phyloP scores from a whole-genome alignment of 2,329 filamentous ascomycete genomes.

The Botrytis fabae region DNA sequence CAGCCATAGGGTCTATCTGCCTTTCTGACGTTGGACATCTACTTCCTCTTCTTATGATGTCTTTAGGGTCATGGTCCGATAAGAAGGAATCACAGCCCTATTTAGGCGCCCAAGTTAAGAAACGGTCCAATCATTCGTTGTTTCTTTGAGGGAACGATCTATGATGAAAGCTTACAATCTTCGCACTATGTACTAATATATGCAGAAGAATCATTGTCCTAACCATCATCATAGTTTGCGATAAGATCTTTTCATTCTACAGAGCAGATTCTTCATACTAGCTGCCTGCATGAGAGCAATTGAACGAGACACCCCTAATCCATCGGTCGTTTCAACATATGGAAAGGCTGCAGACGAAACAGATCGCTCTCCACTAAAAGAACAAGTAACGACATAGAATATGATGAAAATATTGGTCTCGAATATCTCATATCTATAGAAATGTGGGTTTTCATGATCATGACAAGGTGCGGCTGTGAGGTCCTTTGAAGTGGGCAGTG shows the following conservation, averaged over 20 bases:
- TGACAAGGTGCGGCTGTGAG: constrained; percentile 5
- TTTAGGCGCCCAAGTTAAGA: constrained; percentile 2
- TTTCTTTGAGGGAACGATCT: not conserved
- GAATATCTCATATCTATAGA: not conserved
- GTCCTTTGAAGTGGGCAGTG: not conserved
- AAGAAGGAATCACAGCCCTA: constrained; percentile 13
- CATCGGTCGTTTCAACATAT: not conserved
- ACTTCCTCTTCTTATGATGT: not conserved
- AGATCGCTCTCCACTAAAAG: too few relatives aligned
- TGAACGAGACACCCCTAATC: not conserved
- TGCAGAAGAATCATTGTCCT: not conserved
- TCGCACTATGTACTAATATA: not conserved
- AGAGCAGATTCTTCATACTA: not conserved
- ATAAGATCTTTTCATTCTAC: not conserved
- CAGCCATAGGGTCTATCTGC: not conserved
- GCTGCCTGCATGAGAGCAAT: not conserved
- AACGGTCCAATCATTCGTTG: constrained; percentile 5
- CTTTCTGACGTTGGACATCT: not conserved
- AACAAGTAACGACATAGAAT: too few relatives aligned
- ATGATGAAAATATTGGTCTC: not conserved
- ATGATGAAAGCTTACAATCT: not conserved
- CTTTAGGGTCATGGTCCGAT: not conserved
- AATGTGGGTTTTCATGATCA: not conserved
- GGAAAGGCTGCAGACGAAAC: too few relatives aligned
- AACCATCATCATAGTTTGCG: not conserved